Conservation (phyloP, 2,329 filamentous ascomycete genomes). For the Colletotrichum spinosum region DNA sequence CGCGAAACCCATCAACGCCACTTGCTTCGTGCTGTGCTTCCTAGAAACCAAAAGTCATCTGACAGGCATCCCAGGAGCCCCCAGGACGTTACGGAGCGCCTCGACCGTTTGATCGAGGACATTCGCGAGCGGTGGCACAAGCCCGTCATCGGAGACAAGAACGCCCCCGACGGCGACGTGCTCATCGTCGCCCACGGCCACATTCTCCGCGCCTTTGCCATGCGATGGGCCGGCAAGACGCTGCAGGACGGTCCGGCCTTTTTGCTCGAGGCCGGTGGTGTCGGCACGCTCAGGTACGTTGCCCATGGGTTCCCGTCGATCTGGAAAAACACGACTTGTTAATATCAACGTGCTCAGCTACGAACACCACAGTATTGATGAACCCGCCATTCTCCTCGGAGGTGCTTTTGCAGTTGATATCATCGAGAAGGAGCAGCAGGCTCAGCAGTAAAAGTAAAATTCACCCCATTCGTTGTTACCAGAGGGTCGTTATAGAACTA, state of each 20-base stretch:
- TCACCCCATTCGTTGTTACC: background rate
- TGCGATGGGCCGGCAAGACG: conserved; percentile 82
- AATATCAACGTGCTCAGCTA: conserved; percentile 63
- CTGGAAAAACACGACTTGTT: background rate
- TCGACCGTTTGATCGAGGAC: conserved; percentile 81
- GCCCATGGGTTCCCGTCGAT: background rate
- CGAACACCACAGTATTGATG: conserved; percentile 81
- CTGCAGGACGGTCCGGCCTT: conserved; percentile 82
- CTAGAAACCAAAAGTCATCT: no score
- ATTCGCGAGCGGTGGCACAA: conserved; percentile 76
- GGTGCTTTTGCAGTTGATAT: conserved; percentile 72
- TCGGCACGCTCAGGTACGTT: conserved; percentile 79
- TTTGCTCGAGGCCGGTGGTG: conserved; percentile 88
- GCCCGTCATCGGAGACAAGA: conserved; percentile 63
- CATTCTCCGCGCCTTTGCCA: conserved; percentile 87
- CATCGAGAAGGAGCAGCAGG: conserved; percentile 39
- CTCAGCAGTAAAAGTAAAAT: conserved; percentile 32
- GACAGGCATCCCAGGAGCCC: conserved; percentile 65
- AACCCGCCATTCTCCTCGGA: conserved; percentile 83
- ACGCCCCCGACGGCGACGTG: conserved; percentile 52
- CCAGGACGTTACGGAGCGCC: conserved; percentile 75
- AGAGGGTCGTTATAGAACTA: background rate
- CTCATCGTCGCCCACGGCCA: conserved; percentile 89
- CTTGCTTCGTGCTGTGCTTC: no score
- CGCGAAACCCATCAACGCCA: no score